phyloP scores from a whole-genome alignment of 2,329 filamentous ascomycete genomes.

The Exophiala xenobiotica region DNA sequence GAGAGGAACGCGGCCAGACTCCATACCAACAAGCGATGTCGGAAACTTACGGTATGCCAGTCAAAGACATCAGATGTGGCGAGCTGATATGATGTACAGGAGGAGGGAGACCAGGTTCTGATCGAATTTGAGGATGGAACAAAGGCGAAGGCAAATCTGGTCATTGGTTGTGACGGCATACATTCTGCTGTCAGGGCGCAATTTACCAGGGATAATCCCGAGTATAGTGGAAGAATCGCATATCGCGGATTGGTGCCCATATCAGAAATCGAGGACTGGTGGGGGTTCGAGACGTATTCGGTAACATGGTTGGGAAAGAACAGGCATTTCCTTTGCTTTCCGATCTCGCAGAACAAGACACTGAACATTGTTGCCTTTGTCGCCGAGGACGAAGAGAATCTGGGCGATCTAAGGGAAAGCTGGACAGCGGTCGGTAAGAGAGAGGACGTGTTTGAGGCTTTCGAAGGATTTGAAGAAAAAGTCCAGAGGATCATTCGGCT shows the following conservation, averaged over 20 bases:
- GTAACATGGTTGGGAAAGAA: constrained; percentile 37
- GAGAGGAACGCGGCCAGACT: constrained; percentile 32
- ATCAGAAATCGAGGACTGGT: constrained; percentile 22
- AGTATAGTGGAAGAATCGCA: constrained; percentile 20
- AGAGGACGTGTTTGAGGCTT: constrained; percentile 28
- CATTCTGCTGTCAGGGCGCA: constrained; percentile 21
- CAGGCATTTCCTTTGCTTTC: constrained; percentile 41
- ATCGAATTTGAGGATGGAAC: constrained; percentile 33
- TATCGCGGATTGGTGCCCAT: constrained; percentile 19
- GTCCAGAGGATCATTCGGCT: constrained; percentile 23
- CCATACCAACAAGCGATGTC: constrained; percentile 19
- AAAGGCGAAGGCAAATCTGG: constrained; percentile 24
- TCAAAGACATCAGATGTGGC: not conserved
- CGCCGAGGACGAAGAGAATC: constrained; percentile 34
- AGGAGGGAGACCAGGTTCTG: constrained; percentile 11
- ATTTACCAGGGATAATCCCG: constrained; percentile 16
- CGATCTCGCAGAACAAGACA: constrained; percentile 37
- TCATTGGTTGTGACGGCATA: constrained; percentile 31
- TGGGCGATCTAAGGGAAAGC: constrained; percentile 37
- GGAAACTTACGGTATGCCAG: constrained; percentile 12
- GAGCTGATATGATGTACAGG: constrained; percentile 10
- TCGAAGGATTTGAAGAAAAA: constrained; percentile 17
- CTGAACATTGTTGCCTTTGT: constrained; percentile 42
- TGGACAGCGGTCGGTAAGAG: constrained; percentile 36
- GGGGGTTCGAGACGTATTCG: constrained; percentile 31